Conservation (phyloP, 1,284 basidiomycete species). For the Sphagnurus paluster region DNA sequence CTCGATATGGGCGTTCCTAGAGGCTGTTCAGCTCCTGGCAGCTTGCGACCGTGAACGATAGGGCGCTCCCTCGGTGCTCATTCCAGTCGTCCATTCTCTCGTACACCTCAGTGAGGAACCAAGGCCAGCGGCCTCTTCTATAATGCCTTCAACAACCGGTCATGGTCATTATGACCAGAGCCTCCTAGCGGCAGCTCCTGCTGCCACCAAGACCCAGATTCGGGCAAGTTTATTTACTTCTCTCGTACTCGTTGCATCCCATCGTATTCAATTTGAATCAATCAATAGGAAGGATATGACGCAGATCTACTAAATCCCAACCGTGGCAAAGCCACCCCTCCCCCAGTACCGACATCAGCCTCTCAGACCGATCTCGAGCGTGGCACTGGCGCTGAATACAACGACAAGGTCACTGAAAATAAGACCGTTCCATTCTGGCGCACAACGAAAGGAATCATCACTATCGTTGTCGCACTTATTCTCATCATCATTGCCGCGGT, state of each 20-base stretch:
- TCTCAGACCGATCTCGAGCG: slow-evolving; percentile 17
- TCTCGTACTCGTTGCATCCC: too few relatives aligned
- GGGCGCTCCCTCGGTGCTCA: too few relatives aligned
- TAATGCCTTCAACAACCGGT: slow-evolving; percentile 17
- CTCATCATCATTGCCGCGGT: slow-evolving; percentile 51
- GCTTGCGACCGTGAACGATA: too few relatives aligned
- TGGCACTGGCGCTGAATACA: slow-evolving; percentile 14
- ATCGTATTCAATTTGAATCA: not conserved
- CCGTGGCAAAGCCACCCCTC: slow-evolving; percentile 20
- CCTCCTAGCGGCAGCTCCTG: slow-evolving; percentile 43
- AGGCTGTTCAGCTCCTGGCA: too few relatives aligned
- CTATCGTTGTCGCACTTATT: slow-evolving; percentile 36
- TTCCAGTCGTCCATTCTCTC: too few relatives aligned
- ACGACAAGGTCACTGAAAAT: not conserved
- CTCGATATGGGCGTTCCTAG: too few relatives aligned
- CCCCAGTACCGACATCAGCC: slow-evolving; percentile 5
- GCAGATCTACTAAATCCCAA: slow-evolving; percentile 41
- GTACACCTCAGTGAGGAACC: slow-evolving; percentile 16
- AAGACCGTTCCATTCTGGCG: slow-evolving; percentile 28
- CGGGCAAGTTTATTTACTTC: too few relatives aligned
- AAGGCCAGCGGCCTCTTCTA: slow-evolving; percentile 4
- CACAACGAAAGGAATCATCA: slow-evolving; percentile 33
- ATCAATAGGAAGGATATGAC: slow-evolving; percentile 51
- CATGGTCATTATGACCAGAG: slow-evolving; percentile 40
- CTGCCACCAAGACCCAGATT: slow-evolving; percentile 43